Evolutionary conservation across 306 rosid species (phyloP), one percentile per base, ranked within the genome.

Genomic region (Sophora flavescens): DNA sequence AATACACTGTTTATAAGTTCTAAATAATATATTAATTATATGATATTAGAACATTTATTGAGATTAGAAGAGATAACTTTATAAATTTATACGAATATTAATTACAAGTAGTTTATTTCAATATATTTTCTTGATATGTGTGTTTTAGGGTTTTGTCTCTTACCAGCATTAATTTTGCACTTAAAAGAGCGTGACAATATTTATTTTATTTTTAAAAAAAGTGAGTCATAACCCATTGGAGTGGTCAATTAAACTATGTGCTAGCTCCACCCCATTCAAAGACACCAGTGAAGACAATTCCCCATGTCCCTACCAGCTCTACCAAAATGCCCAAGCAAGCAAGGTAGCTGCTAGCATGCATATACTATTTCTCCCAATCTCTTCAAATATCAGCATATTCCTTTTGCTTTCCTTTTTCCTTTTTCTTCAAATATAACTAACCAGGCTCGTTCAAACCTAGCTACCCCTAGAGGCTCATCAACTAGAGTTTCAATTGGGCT

Each of bases 221-320:
- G 4, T 44, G 30, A 28, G 85, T 83, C 81, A 82, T 74, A 54
- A 60, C 15, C 59, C 22, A 57, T 39, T 52, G 56, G 68, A 52
- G 47, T 77, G 85, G 88, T 87, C 81, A 84, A 87, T 72, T 79
- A 68, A 70, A 78, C 41, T n/a, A 54, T 16, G 70, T 54, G 82
- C 70, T 84, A 81, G 81, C 77, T 60, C 16, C 81, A 48, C 61
- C 22, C 22, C 38, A 22, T 67, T 67, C 53, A 61, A 72, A 75
- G 80, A 67, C 78, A 60, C 57, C 38, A 53, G 42, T 41, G 73
- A 78, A 79, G 87, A 86, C 84, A 80, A 82, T 53, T 69, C 41
- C 58, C 66, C 53, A 26, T 39, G 42, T 72, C 80, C 47, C 72
- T 62, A 51, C 67, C 71, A 41, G 41, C 72, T 71, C 70, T 63